Evolutionary conservation across 2,329 filamentous ascomycete genomes (phyloP), one percentile per base, ranked within the genome.

Genomic region (Clonostachys chloroleuca): DNA sequence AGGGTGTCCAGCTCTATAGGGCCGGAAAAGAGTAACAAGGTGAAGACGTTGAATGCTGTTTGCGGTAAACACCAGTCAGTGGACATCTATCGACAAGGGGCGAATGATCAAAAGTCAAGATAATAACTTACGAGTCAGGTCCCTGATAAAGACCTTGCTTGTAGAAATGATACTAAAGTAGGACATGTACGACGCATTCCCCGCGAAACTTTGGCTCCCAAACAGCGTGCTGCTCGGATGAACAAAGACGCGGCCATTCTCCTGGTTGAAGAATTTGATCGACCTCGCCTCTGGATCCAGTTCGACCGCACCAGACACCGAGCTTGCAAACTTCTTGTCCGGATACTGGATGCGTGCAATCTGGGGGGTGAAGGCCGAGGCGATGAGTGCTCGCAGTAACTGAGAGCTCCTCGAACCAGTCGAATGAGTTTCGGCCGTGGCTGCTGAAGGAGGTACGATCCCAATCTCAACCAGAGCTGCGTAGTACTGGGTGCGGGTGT

Each of bases 151-250:
- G 3, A 96, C 82, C 71, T 97, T 97, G 61, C 81, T 87, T 1
- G 92, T 97, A 5, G 87, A 84, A 70, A 97, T 94, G 67, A 96
- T 91, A 45, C 80, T 88, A 65, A 96, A 96, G 65, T 96, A 97
- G 46, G 84, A 86, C 64, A 99, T 73, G 64, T 92, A 97, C 2
- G 82, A 78, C 6, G 87, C 86, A 45, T 84, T 82, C 8, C 79
- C 84, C 4, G 87, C 80, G 61, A 95, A 96, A 0, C 76, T 80
- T 61, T 95, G 89, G 12, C 83, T 85, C 45, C 85, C 86, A 63
- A 97, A 97, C 10, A 97, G 75, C 1, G 87, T 91, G 41, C 89
- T 95, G 56, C 83, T 85, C 0, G 94, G 94, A 60, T 99, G 94
- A 14, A 97, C 84, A 65, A 99, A 99, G 12, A 97, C 89, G 7